Percentiles rank a stretch among this genome's conserved stretches.
Conservation (phyloP, 352 stramenopile genomes). For the Pythium monospermum region DNA sequence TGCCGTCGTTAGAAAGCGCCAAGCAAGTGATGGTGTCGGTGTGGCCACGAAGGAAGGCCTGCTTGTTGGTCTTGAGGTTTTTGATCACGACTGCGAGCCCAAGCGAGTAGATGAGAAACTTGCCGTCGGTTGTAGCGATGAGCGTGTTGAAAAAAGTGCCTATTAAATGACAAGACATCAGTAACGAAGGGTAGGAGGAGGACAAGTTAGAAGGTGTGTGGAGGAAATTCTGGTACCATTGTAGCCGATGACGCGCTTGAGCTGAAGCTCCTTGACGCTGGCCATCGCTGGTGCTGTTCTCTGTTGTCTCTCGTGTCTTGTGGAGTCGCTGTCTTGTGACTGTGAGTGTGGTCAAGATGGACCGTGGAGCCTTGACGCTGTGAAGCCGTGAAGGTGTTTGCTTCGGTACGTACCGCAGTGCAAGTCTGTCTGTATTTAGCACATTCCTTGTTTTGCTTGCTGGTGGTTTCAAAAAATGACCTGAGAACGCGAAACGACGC, state of each 20-base stretch:
- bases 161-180: conserved; percentile 14
- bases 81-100: conserved; percentile 82
- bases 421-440: no score
- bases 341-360: no score
- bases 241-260: conserved; percentile 77
- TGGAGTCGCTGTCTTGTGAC: no score
- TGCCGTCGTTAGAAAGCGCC: conserved; percentile 88
- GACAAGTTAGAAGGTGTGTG: no score
- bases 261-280: conserved; percentile 66
- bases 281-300: conserved; percentile 30
- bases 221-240: no score
- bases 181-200: no score
- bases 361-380: no score
- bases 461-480: background rate
- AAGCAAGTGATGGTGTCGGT: conserved; percentile 92
- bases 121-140: conserved; percentile 75
- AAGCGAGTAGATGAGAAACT: conserved; percentile 84
- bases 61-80: conserved; percentile 63
- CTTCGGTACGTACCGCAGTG: no score
- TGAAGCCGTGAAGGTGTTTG: no score
- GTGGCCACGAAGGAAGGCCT: conserved; percentile 91
- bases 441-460: no score
- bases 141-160: conserved; percentile 52
- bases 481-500: conserved; percentile 5
- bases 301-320: no score